Evolutionary conservation across 2,329 filamentous ascomycete genomes (phyloP), one percentile per base, ranked within the genome.

Genomic region (Tolypocladium tropicale): DNA sequence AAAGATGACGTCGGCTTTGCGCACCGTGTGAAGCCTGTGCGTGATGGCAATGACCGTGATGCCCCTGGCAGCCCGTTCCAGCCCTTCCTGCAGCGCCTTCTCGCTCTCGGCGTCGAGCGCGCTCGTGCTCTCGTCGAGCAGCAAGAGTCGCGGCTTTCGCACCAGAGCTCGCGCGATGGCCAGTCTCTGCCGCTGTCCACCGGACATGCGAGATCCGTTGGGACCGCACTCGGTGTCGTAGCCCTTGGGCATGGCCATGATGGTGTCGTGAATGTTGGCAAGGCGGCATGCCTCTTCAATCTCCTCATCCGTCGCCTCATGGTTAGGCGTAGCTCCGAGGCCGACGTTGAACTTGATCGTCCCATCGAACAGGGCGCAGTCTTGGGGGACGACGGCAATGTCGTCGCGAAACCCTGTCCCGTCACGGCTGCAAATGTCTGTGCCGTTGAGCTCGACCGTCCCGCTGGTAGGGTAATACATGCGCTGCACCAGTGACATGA

Each of bases 61-160:
- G 55, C 68, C 78, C 52, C 73, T 73, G 2, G 76, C 75, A 0
- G 76, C 81, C 57, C 71, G 75, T 68, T 88, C 83, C 48, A 90
- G 72, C 0, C 83, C 85, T 30, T 86, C 78, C 55, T 89, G 81
- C 28, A 95, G 78, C 11, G 85, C 70, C 6, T 76, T 74, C 53
- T 89, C 86, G 53, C 81, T 86, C 64, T 85, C 84, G 0, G 82
- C 81, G 63, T 95, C 90, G 3, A 95, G 76, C 4, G 86, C 87
- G 46, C 84, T 88, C 0, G 90, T 95, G 33, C 88, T 88, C 74
- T 95, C 90, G 63, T 95, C 90, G 0, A 95, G 76, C 41, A 95
- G 80, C 21, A 95, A 70, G 1, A 95, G 76, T 51, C 85, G 79
- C 0, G 90, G 90, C 59, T 82, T 79, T 0, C 89, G 80, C 3